Evolutionary conservation across 169 alveolate genomes (phyloP), one percentile per base, ranked within the genome.

Genomic region (Plasmodium coatneyi): DNA sequence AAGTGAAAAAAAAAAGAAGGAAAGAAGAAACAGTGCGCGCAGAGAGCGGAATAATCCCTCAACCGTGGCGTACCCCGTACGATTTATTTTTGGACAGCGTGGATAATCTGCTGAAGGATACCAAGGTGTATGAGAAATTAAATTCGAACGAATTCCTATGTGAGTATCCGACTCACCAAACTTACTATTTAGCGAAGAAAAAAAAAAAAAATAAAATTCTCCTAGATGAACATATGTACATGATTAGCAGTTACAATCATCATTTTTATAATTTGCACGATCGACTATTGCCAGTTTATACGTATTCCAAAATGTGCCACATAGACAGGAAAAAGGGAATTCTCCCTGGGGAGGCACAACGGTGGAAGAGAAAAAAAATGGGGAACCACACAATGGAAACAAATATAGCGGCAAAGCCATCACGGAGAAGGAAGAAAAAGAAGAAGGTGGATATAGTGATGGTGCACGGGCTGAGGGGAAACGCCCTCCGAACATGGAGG

Each of bases 401-500:
- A 3, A 79, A 78, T 19, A 25, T 66, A 28, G 6, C 4, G 14
- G 16, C 0, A 14, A 25, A 6, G 36, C 76, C 10, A 22, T 9
- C 36, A 66, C 76, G n/a, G 39, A 66, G 12, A 71, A 79, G 12
- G 43, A 79, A 41, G 22, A 79, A 87, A 34, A 87, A 46, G 52
- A 87, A 60, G 49, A 70, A 80, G 30, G 30, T 87, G 22, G 89
- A 87, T 10, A 30, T 87, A n/a, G 81, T 87, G 36, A 60, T 87
- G 52, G 89, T 87, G 30, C 93, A 87, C 56, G 93, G 93, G 12
- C 39, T 87, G 72, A 49, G 93, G 46, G 93, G 93, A 7, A 43
- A 60, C 52, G 93, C 93, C 32, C 76, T 79, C 16, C 93, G 93
- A 79, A 87, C 93, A 16, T 87, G 93, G 93, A 79, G 93, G 41